A percentile compares a stretch with the other conserved stretches of the same genome.
These are phyloP conservation scores for Lepidopterella palustris DNA, from an alignment of 495 filamentous ascomycete species.

Conservation along the genomic window DNA sequence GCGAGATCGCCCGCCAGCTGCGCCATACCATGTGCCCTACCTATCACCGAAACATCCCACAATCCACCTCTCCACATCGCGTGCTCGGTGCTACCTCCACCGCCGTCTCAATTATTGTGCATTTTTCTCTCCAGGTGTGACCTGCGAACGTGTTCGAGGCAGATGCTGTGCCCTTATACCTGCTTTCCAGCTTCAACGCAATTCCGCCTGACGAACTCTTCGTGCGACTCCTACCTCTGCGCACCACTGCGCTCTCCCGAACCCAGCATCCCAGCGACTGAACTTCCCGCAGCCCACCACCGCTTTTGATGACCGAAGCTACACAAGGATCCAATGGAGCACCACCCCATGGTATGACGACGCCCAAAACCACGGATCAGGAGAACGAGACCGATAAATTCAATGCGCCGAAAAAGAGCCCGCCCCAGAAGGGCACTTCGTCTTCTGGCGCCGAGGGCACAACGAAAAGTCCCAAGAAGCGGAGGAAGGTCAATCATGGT, in stretches of 20 bases:
- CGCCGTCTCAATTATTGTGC: slow-evolving; percentile 12
- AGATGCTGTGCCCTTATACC: not conserved
- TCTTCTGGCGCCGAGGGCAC: slow-evolving; percentile 20
- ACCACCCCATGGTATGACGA: slow-evolving; percentile 18
- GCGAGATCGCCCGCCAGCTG: not conserved
- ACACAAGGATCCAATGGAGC: slow-evolving; percentile 26
- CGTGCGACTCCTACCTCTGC: slow-evolving; percentile 12
- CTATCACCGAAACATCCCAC: not conserved
- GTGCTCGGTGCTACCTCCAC: slow-evolving; percentile 14
- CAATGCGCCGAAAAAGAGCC: slow-evolving; percentile 18
- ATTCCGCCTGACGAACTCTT: slow-evolving; percentile 1
- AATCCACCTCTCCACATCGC: slow-evolving; percentile 5
- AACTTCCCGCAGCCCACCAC: slow-evolving; percentile 11
- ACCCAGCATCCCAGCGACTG: slow-evolving; percentile 13
- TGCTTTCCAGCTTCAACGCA: not conserved
- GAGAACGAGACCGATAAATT: slow-evolving; percentile 17
- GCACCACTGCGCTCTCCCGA: slow-evolving; percentile 15
- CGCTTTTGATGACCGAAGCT: slow-evolving; percentile 25
- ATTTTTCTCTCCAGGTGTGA: slow-evolving; percentile 11
- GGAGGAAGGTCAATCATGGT: slow-evolving; percentile 99
- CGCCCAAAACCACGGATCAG: slow-evolving; percentile 19
- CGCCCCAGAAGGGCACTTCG: slow-evolving; percentile 13
- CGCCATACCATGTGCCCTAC: not conserved
- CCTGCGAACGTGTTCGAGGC: slow-evolving; percentile 21
- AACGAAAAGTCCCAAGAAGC: slow-evolving; percentile 64